Percentiles rank a stretch among this genome's conserved stretches.
phyloP scores from a whole-genome alignment of 495 filamentous ascomycete genomes.

The Aspergillus conjunctus region DNA sequence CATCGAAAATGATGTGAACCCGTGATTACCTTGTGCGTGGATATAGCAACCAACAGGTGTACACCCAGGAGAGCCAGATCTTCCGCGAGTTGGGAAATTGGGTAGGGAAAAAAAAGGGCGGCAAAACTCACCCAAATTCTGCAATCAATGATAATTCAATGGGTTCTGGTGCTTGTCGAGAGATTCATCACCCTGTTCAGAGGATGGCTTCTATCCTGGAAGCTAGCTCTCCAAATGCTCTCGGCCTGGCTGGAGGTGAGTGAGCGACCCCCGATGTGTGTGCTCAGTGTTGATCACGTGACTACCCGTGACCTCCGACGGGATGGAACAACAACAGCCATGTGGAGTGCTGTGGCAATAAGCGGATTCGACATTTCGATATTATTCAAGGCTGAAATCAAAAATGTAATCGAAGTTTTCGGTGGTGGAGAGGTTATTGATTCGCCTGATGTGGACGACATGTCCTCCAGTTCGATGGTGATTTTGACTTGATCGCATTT shows the following conservation, averaged over 20 bases:
- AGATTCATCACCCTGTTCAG: constrained; percentile 6
- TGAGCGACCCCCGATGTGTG: constrained; percentile 11
- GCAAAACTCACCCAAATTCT: constrained; percentile 12
- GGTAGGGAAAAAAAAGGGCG: background rate
- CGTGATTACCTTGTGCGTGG: constrained; percentile 42
- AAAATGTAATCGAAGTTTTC: background rate
- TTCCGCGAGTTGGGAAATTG: constrained; percentile 3
- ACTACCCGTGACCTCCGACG: constrained; percentile 11
- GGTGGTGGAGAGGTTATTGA: background rate
- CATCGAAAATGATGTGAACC: constrained; percentile 27
- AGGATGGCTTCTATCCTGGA: constrained; percentile 1
- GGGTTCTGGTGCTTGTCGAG: background rate
- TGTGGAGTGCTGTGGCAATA: constrained; percentile 10
- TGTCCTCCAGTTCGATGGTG: too few species aligned
- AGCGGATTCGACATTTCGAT: background rate
- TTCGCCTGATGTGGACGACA: too few species aligned
- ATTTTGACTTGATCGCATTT: too few species aligned
- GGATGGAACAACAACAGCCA: background rate
- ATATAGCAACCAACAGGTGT: constrained; percentile 32
- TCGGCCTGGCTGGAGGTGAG: constrained; percentile 18
- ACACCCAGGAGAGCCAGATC: constrained; percentile 15
- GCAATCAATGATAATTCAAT: background rate
- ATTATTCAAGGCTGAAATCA: background rate
- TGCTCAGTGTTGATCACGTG: constrained; percentile 18
- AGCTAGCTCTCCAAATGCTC: constrained; percentile 1